phyloP scores from a whole-genome alignment of 179 eudicot species.

The Nepenthes alata region DNA sequence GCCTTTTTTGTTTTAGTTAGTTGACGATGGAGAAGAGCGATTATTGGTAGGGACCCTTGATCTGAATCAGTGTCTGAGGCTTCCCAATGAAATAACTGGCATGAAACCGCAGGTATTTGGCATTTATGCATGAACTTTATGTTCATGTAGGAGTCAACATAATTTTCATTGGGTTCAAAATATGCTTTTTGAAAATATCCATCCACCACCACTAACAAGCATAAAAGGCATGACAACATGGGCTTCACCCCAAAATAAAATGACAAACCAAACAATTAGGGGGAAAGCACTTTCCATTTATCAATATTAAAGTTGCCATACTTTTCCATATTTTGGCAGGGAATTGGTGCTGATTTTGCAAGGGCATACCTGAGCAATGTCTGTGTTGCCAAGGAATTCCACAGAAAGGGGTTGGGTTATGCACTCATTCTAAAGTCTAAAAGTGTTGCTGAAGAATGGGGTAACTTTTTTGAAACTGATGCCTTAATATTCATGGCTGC shows the following conservation, averaged over 20 bases:
- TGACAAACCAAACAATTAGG: no score
- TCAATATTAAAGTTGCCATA: not conserved
- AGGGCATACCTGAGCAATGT: conserved; percentile 88
- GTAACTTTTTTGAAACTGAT: conserved; percentile 18
- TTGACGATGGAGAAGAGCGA: conserved; percentile 43
- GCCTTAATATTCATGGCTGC: not conserved
- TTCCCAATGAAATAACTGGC: conserved; percentile 80
- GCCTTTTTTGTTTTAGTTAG: conserved; percentile 22
- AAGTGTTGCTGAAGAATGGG: conserved; percentile 78
- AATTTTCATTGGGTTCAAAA: no score
- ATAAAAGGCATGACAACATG: no score
- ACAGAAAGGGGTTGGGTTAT: conserved; percentile 67
- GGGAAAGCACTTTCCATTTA: not conserved
- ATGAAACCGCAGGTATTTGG: conserved; percentile 57
- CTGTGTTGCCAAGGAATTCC: conserved; percentile 82
- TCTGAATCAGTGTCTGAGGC: conserved; percentile 68
- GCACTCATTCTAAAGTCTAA: conserved; percentile 49
- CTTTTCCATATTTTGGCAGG: conserved; percentile 28
- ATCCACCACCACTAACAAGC: no score
- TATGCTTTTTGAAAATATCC: no score
- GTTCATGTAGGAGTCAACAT: not conserved
- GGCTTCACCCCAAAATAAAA: no score
- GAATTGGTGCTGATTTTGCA: conserved; percentile 75
- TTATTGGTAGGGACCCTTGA: conserved; percentile 79
- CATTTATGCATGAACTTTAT: not conserved